phyloP scores from a whole-genome alignment of 2,329 filamentous ascomycete species.

The Monilinia aucupariae region DNA sequence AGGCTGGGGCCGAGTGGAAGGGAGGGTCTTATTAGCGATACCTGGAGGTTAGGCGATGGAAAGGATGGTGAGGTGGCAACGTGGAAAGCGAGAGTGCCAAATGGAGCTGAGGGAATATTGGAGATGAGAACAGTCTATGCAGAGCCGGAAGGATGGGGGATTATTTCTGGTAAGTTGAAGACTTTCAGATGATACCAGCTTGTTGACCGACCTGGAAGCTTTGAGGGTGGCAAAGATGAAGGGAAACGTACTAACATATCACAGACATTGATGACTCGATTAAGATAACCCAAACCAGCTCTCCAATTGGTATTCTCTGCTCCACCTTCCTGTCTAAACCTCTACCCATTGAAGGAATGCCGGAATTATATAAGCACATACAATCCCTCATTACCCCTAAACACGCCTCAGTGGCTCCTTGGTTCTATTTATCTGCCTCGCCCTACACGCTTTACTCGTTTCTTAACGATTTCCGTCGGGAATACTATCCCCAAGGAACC shows the following conservation, averaged over 20 bases:
- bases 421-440: slow-evolving; percentile 90
- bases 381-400: slow-evolving; percentile 44
- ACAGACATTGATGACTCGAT: slow-evolving; percentile 91
- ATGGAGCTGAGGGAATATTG: slow-evolving; percentile 49
- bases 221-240: not conserved
- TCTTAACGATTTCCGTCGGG: slow-evolving; percentile 65
- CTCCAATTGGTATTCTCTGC: slow-evolving; percentile 72
- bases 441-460: slow-evolving; percentile 94
- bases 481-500: slow-evolving; percentile 69
- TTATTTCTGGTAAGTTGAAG: slow-evolving; percentile 60
- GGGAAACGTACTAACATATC: slow-evolving; percentile 20
- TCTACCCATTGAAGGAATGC: slow-evolving; percentile 71
- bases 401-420: slow-evolving; percentile 53
- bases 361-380: slow-evolving; percentile 70
- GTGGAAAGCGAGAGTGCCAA: slow-evolving; percentile 44
- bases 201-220: too few species aligned
- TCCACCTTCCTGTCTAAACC: slow-evolving; percentile 79
- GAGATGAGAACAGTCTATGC: slow-evolving; percentile 70
- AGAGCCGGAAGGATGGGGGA: slow-evolving; percentile 71
- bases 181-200: too few species aligned
- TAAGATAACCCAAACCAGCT: slow-evolving; percentile 79
- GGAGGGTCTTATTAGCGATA: slow-evolving; percentile 66
- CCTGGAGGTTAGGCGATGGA: slow-evolving; percentile 46
- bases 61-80: slow-evolving; percentile 45
- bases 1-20: slow-evolving; percentile 64